phyloP scores from a whole-genome alignment of 2,329 filamentous ascomycete species.

The Emergomyces orientalis region DNA sequence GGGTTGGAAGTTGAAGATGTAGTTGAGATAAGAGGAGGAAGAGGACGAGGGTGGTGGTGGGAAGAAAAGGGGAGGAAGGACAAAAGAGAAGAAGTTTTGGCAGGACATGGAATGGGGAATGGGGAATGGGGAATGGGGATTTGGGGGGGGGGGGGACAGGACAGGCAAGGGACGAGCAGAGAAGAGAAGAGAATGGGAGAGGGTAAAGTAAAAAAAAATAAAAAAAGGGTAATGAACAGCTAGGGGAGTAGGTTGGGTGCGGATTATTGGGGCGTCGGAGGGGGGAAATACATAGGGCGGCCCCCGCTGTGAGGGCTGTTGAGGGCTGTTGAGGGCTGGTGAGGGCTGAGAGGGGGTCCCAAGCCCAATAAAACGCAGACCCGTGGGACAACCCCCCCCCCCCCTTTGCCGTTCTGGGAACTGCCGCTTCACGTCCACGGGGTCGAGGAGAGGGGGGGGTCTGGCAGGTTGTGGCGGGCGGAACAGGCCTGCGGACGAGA shows the following conservation, averaged over 20 bases:
- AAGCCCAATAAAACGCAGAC: neutral
- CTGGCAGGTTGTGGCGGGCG: too few species aligned
- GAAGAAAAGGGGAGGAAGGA: slow-evolving; percentile 18
- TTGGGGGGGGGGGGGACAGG: too few species aligned
- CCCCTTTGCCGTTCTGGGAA: too few species aligned
- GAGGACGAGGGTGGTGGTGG: slow-evolving; percentile 12
- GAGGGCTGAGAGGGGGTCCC: neutral
- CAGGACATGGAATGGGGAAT: slow-evolving; percentile 16
- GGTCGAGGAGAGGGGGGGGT: too few species aligned
- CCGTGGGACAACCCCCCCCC: too few species aligned
- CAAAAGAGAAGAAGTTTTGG: slow-evolving; percentile 27
- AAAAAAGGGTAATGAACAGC: neutral
- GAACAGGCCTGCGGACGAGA: too few species aligned
- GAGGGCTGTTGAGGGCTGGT: too few species aligned
- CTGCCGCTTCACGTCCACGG: too few species aligned
- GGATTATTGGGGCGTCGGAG: neutral
- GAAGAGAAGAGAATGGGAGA: too few species aligned
- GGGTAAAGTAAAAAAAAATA: slow-evolving; percentile 7
- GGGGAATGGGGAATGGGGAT: slow-evolving; percentile 24
- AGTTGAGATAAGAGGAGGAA: slow-evolving; percentile 7
- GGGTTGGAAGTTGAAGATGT: slow-evolving; percentile 19
- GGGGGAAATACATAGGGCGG: neutral
- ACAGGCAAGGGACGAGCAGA: too few species aligned
- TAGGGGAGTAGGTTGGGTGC: neutral
- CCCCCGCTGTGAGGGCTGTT: too few species aligned